Conservation (phyloP, 257 asterid species). For the Capsicum chinense region DNA sequence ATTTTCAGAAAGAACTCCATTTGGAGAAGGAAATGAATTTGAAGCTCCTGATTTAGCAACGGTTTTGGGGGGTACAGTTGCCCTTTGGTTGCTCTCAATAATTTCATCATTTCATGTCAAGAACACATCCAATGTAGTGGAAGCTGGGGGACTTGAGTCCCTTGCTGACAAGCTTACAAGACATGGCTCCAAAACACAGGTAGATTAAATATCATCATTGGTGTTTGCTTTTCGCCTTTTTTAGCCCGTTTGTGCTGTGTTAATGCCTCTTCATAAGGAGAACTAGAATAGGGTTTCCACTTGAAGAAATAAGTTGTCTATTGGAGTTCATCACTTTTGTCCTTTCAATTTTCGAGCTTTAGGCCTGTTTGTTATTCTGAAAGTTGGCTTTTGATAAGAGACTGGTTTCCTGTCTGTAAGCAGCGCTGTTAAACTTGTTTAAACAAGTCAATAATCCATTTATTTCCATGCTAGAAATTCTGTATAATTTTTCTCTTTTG, state of each 20-base stretch:
- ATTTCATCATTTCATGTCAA: conserved; percentile 60
- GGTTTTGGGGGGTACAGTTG: conserved; percentile 67
- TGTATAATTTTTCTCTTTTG: not conserved
- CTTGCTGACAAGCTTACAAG: conserved; percentile 65
- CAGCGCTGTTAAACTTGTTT: not conserved
- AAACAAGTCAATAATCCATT: not conserved
- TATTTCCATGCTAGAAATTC: not conserved
- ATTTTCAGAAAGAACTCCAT: conserved; percentile 52
- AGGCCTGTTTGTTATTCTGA: not conserved
- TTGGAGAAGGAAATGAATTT: conserved; percentile 58
- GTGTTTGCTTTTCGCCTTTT: not conserved
- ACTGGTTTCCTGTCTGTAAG: conserved; percentile 2
- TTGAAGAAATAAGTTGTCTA: not conserved
- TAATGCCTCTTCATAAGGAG: not conserved
- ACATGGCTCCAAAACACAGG: conserved; percentile 57
- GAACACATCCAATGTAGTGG: conserved; percentile 63
- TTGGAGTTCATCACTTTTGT: not conserved
- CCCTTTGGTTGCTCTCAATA: conserved; percentile 80
- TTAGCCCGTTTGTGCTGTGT: conserved; percentile 14
- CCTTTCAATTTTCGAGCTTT: not conserved
- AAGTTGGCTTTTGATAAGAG: conserved; percentile 6
- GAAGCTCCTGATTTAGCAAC: conserved; percentile 71
- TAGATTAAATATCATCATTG: conserved; percentile 35
- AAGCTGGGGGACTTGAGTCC: conserved; percentile 79
- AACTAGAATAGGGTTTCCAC: not conserved